Evolutionary conservation across 768 basidiomycete species (phyloP).

Genomic region (Stropharia rugosoannulata): DNA sequence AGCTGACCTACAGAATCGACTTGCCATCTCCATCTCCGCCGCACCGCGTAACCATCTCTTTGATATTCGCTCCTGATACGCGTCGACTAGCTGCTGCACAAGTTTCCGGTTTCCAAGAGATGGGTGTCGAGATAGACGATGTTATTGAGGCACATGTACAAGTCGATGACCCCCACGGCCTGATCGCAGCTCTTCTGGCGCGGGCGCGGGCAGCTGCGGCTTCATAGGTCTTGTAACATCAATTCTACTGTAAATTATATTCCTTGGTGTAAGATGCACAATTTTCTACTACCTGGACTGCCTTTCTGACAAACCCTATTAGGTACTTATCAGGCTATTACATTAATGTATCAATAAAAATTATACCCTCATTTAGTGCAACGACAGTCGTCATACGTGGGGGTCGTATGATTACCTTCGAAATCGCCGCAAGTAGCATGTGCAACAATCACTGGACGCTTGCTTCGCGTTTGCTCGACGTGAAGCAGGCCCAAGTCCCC

Average conservation of each 20-base stretch:
- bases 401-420: too few species aligned
- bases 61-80: constrained; percentile 73
- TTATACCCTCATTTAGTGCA: too few species aligned
- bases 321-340: too few species aligned
- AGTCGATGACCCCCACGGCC: constrained; percentile 62
- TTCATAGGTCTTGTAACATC: constrained; percentile 4
- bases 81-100: constrained; percentile 61
- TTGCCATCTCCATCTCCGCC: constrained; percentile 24
- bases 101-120: constrained; percentile 46
- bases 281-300: too few species aligned
- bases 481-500: neutral
- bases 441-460: too few species aligned
- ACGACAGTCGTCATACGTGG: too few species aligned
- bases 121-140: constrained; percentile 57
- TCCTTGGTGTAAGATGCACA: neutral
- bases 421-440: too few species aligned
- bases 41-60: constrained; percentile 44
- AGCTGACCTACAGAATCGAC: constrained; percentile 60
- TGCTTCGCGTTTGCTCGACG: too few species aligned
- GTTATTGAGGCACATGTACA: constrained; percentile 61
- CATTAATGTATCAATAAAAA: too few species aligned
- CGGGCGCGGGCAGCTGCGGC: constrained; percentile 30
- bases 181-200: constrained; percentile 60
- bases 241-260: neutral
- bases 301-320: too few species aligned